Evolutionary conservation across 2,329 filamentous ascomycete genomes (phyloP).

Genomic region (Arthrobotrys sinensis): DNA sequence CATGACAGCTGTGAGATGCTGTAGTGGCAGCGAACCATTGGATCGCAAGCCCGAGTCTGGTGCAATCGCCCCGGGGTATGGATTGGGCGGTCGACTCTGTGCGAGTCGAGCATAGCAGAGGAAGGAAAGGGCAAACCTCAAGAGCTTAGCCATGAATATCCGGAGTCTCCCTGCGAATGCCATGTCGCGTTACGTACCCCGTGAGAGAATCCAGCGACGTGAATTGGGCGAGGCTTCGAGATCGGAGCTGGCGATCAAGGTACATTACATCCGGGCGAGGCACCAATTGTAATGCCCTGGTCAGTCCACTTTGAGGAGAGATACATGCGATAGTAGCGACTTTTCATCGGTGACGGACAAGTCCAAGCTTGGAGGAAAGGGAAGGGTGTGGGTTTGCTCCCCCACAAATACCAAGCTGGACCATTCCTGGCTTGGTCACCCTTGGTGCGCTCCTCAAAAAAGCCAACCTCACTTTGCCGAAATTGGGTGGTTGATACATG

Average conservation of each 20-base stretch:
- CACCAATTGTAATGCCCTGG: constrained; percentile 40
- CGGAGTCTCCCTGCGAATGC: constrained; percentile 23
- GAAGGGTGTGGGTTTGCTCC: constrained; percentile 55
- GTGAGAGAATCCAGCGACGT: constrained; percentile 34
- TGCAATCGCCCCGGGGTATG: constrained; percentile 51
- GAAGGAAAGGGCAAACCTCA: constrained; percentile 32
- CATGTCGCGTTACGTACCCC: constrained; percentile 51
- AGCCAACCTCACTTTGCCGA: constrained; percentile 61
- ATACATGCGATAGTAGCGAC: constrained; percentile 59
- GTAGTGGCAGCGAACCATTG: constrained; percentile 61
- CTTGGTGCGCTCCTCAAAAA: constrained; percentile 61
- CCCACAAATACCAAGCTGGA: constrained; percentile 61
- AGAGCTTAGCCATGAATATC: constrained; percentile 34
- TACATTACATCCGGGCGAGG: constrained; percentile 61
- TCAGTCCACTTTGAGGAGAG: constrained; percentile 61
- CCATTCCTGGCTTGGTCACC: constrained; percentile 61
- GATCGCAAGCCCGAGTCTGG: constrained; percentile 37
- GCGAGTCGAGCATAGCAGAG: constrained; percentile 27
- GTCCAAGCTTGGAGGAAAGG: constrained; percentile 40
- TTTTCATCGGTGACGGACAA: constrained; percentile 36
- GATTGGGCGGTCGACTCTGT: constrained; percentile 26
- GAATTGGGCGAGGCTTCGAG: constrained; percentile 51
- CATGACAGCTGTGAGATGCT: constrained; percentile 59
- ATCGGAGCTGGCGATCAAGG: constrained; percentile 61
- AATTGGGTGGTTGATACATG: constrained; percentile 61